These are phyloP conservation scores for Yamagishiella unicocca DNA, from an alignment of 139 green algal genomes.

Conservation along the genomic window DNA sequence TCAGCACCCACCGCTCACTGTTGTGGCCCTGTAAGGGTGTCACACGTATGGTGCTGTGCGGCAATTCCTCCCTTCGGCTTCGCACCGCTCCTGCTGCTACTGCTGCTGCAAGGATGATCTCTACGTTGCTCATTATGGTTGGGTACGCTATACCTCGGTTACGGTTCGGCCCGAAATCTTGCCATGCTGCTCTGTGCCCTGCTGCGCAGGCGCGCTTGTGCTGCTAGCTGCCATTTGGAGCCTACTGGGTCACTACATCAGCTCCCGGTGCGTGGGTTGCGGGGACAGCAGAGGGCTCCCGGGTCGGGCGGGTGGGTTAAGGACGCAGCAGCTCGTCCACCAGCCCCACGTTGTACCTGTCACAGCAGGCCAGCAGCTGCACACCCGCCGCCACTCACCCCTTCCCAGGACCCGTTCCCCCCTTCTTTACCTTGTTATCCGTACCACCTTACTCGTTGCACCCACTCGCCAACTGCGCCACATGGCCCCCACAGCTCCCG, in stretches of 20 bases:
- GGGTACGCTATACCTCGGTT: no score
- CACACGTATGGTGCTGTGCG: no score
- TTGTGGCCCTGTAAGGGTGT: no score
- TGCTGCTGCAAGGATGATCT: neutral
- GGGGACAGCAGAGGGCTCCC: neutral
- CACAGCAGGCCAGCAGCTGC: no score
- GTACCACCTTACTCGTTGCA: neutral
- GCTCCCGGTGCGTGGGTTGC: slow-evolving; percentile 46
- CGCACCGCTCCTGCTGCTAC: neutral
- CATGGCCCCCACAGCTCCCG: slow-evolving; percentile 39
- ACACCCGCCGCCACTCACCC: neutral
- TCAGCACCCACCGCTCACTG: no score
- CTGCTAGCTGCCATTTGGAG: slow-evolving; percentile 74
- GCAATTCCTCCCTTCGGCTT: neutral
- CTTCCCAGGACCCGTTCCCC: neutral
- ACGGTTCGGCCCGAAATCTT: neutral
- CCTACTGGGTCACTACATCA: slow-evolving; percentile 68
- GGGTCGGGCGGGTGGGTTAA: neutral
- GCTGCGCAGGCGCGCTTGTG: slow-evolving; percentile 70
- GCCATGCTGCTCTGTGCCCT: neutral
- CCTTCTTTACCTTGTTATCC: neutral
- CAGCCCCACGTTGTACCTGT: no score
- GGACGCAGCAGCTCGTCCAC: neutral
- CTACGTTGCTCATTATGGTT: neutral
- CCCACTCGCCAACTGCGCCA: neutral